Base-by-base conservation (phyloP, 2,329 filamentous ascomycete genomes). In the Aspergillus nomiae region DNA sequence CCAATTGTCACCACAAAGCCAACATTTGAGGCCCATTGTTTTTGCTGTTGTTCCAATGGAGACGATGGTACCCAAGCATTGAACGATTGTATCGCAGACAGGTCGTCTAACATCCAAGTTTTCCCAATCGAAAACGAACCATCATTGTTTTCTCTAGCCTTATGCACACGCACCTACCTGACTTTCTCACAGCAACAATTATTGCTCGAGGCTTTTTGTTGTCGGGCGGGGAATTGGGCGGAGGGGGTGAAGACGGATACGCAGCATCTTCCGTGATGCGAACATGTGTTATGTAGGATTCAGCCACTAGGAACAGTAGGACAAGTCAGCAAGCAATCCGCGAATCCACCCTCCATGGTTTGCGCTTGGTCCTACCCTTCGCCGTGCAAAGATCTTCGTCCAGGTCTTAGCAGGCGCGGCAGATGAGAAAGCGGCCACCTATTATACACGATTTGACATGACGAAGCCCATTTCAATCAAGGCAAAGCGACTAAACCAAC, bases 261-360 rank as follows among this genome's bases (percentile, higher is more conserved):
- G 87, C 85, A 62, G 89, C 89, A 83, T 92, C 96, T 82, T 99
- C 95, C 69, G 87, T 88, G 73, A 99, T 93, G 73, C 90, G 88
- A 71, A 98, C 94, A 76, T 99, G 95, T 26, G 95, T 99, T 73
- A 99, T 99, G 82, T 99, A 99, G 38, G 93, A 97, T 81, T 99
- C 95, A 69, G 89, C 83, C 70, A 92, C 90, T 92, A 56, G n/a
- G 51, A 45, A 32, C 24, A 46, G 58, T 24, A 56, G 61, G 48
- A 28, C 58, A 60, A 21, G 68, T 77, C 60, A 76, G 71, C 53
- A 19, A 53, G 21, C 30, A 26, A 28, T 38, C 14, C 9, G 21
- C 2, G 14, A 38, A 26, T 2, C 51, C 2, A 16, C 2, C 32
- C 5, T 10, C 11, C 32, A 24, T 14, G 9, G 7, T 32, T 32